A percentile compares a stretch with the other conserved stretches of the same genome.
Conservation (phyloP, 129 eudicot species). For the Flaveria sonorensis region DNA sequence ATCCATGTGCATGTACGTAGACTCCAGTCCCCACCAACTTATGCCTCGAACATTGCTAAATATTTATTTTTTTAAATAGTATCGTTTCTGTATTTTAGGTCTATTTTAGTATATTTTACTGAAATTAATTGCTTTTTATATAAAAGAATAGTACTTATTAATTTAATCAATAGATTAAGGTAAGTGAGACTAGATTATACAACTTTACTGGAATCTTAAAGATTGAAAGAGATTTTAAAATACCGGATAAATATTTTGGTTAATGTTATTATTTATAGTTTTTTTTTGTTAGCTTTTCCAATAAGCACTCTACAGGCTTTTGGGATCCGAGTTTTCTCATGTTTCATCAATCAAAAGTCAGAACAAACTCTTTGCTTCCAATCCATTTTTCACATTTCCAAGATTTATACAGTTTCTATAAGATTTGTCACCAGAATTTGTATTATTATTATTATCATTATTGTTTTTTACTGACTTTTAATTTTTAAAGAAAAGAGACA, state of each 20-base stretch:
- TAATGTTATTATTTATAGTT: neutral
- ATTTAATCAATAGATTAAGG: neutral
- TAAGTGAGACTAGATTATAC: neutral
- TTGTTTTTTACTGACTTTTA: neutral
- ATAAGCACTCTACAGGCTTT: slow-evolving; percentile 25
- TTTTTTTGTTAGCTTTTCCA: slow-evolving; percentile 1
- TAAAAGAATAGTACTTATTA: neutral
- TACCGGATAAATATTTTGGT: neutral
- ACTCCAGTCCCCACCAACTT: slow-evolving; percentile 48
- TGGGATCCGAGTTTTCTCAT: slow-evolving; percentile 45
- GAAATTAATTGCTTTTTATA: neutral
- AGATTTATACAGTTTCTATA: slow-evolving; percentile 1
- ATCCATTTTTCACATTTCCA: slow-evolving; percentile 26
- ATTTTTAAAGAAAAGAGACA: too few species aligned
- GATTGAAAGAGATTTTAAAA: neutral
- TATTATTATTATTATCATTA: too few species aligned
- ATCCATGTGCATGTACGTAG: slow-evolving; percentile 49
- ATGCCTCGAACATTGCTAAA: slow-evolving; percentile 39
- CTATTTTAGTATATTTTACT: neutral
- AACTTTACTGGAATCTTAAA: neutral
- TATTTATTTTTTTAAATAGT: slow-evolving; percentile 10
- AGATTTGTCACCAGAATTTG: neutral
- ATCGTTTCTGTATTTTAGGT: slow-evolving; percentile 9
- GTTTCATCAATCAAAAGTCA: slow-evolving; percentile 34
- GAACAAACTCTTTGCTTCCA: slow-evolving; percentile 31